These are phyloP conservation scores for Cyphellophora attinorum DNA, from an alignment of 2,329 filamentous ascomycete genomes.

Conservation along the genomic window DNA sequence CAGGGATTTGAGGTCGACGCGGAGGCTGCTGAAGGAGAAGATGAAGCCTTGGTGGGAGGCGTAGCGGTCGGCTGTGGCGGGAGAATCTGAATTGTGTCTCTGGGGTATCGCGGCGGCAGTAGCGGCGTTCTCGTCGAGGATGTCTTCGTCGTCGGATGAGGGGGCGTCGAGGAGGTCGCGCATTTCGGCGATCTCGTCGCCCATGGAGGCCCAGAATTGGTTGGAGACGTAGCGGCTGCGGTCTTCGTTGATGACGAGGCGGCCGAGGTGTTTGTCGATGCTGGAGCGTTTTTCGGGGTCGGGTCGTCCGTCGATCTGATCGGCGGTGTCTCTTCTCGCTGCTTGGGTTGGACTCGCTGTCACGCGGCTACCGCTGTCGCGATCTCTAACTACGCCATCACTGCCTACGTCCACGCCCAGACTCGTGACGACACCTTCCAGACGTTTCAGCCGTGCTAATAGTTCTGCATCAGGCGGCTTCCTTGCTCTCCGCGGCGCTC, in stretches of 20 bases:
- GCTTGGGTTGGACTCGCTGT: constrained; percentile 6
- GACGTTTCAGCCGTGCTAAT: constrained; percentile 44
- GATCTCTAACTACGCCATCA: constrained; percentile 13
- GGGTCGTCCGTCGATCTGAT: neutral
- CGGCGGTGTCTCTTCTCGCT: constrained; percentile 1
- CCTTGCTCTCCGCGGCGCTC: constrained; percentile 49
- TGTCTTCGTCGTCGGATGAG: constrained; percentile 44
- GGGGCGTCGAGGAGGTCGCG: constrained; percentile 50
- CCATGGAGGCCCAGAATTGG: constrained; percentile 51
- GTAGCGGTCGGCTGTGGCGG: constrained; percentile 32
- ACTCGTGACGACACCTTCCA: constrained; percentile 53
- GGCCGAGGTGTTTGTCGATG: constrained; percentile 42
- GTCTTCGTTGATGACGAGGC: constrained; percentile 50
- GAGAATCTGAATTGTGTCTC: too few species aligned
- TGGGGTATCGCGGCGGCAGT: too few species aligned
- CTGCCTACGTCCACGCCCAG: constrained; percentile 39
- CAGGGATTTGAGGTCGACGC: constrained; percentile 44
- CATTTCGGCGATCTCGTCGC: constrained; percentile 55
- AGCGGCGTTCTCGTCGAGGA: constrained; percentile 34
- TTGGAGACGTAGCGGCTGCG: constrained; percentile 54
- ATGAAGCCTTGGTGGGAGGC: constrained; percentile 49
- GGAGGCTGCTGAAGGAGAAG: constrained; percentile 50
- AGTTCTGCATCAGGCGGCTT: constrained; percentile 52
- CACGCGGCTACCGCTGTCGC: too few species aligned
- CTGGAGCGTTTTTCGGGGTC: constrained; percentile 8